Conservation (phyloP, 495 filamentous ascomycete species). For the Penicillium lividum region DNA sequence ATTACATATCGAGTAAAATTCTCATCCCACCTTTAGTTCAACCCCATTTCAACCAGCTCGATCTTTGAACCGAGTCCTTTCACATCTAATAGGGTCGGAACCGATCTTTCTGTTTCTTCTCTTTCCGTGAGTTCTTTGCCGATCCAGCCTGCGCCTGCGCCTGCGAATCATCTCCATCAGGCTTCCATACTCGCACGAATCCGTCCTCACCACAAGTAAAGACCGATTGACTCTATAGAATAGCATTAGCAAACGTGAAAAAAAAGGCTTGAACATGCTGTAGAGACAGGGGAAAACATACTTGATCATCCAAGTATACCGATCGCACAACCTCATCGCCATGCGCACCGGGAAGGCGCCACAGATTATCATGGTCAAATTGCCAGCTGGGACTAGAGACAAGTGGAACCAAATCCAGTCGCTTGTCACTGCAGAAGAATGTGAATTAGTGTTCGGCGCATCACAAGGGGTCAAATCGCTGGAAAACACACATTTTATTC, state of each 20-base stretch:
- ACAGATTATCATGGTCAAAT: conserved; percentile 58
- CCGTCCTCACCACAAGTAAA: conserved; percentile 83
- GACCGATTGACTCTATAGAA: conserved; percentile 59
- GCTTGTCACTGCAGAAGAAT: conserved; percentile 52
- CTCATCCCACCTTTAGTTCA: too few relatives aligned
- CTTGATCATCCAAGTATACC: conserved; percentile 69
- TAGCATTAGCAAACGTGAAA: background rate
- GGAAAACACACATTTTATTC: conserved; percentile 41
- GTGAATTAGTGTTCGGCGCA: conserved; percentile 6
- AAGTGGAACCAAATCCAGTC: conserved; percentile 68
- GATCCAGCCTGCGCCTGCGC: conserved; percentile 23
- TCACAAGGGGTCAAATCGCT: background rate
- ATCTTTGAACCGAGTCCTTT: background rate
- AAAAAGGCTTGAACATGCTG: background rate
- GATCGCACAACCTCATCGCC: conserved; percentile 82
- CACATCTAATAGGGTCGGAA: conserved; percentile 42
- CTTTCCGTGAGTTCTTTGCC: conserved; percentile 32
- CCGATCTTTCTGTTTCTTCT: conserved; percentile 44
- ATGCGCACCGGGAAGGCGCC: conserved; percentile 74
- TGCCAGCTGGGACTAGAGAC: conserved; percentile 58
- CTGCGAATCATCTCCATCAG: conserved; percentile 22
- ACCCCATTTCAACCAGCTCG: too few relatives aligned
- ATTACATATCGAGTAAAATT: too few relatives aligned
- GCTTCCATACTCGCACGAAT: conserved; percentile 53
- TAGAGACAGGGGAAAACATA: conserved; percentile 25